Evolutionary conservation across 148 eudicot species (phyloP).

Genomic region (Fagopyrum esculentum): DNA sequence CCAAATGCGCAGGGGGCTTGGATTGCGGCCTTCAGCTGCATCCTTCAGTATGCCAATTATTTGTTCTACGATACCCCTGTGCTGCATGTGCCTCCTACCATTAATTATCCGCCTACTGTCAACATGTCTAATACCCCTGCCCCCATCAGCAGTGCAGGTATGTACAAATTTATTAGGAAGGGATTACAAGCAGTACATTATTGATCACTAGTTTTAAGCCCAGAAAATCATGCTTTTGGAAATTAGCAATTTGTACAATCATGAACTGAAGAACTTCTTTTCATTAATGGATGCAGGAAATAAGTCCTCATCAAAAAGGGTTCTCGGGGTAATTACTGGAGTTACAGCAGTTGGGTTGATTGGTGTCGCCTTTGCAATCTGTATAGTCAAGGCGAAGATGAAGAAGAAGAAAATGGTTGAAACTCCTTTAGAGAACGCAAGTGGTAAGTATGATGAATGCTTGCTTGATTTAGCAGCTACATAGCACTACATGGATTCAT

Average conservation of each 20-base stretch:
- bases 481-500: neutral
- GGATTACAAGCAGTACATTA: too few relatives aligned
- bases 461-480: neutral
- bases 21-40: conserved; percentile 20
- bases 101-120: neutral
- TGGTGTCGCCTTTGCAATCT: neutral
- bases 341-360: neutral
- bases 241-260: neutral
- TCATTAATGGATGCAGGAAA: neutral
- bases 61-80: neutral
- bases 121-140: neutral
- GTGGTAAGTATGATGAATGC: neutral
- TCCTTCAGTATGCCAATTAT: conserved; percentile 23
- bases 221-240: too few relatives aligned
- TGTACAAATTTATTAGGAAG: neutral
- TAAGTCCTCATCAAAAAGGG: neutral
- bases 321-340: neutral
- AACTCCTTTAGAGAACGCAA: neutral
- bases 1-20: conserved; percentile 1
- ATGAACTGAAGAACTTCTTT: neutral
- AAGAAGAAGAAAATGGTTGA: neutral
- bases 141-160: neutral
- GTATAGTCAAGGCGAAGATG: neutral
- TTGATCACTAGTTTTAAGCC: too few relatives aligned
- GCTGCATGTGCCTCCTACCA: neutral